These are phyloP conservation scores for Chytriomyces hyalinus DNA, from an alignment of 192 early-diverging fungal species.

Conservation along the genomic window DNA sequence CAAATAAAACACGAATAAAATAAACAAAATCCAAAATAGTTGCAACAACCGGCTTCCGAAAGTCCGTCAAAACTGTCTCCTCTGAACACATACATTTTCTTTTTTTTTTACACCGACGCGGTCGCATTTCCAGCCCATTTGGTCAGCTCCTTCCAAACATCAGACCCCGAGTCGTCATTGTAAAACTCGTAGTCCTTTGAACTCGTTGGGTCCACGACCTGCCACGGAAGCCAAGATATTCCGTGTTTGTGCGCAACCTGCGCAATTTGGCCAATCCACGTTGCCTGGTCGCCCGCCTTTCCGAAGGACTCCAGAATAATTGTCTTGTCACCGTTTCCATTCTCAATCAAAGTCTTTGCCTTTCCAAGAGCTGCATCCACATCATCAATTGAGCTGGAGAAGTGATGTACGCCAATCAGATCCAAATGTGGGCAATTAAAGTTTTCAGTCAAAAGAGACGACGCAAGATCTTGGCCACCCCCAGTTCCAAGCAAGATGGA, in stretches of 20 bases:
- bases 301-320: background rate
- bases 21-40: background rate
- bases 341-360: background rate
- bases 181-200: slow-evolving; percentile 34
- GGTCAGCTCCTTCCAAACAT: slow-evolving; percentile 19
- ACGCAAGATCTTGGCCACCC: slow-evolving; percentile 26
- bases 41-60: background rate
- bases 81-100: too few species aligned
- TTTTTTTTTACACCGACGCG: background rate
- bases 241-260: background rate
- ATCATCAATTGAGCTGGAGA: background rate
- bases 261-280: background rate
- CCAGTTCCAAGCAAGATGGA: slow-evolving; percentile 29
- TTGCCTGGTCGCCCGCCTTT: background rate
- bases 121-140: background rate
- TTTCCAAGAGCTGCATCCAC: slow-evolving; percentile 4
- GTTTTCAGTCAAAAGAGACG: slow-evolving; percentile 20
- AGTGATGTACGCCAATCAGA: slow-evolving; percentile 34
- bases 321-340: background rate
- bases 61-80: too few species aligned
- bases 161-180: background rate
- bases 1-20: background rate
- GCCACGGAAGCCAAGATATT: slow-evolving; percentile 25
- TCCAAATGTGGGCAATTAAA: slow-evolving; percentile 31
- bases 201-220: slow-evolving; percentile 11